Percentiles rank a stretch among this genome's conserved stretches.
Conservation (phyloP, 1,284 basidiomycete species). For the Heliocybe sulcata region DNA sequence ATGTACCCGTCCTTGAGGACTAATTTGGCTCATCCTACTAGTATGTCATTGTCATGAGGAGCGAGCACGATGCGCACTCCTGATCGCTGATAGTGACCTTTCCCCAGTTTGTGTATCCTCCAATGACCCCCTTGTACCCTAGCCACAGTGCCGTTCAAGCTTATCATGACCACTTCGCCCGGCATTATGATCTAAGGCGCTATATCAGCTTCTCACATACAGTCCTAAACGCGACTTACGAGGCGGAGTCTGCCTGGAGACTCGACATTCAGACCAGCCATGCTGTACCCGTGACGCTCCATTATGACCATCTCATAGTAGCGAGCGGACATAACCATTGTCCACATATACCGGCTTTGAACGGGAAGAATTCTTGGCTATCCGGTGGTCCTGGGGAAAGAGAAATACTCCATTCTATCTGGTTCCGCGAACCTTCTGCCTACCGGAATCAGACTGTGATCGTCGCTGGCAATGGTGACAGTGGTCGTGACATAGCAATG, state of each 20-base stretch:
- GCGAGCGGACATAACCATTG: slow-evolving; percentile 48
- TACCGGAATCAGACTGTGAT: slow-evolving; percentile 37
- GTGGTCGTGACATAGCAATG: slow-evolving; percentile 39
- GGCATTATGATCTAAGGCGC: slow-evolving; percentile 27
- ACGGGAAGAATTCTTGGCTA: slow-evolving; percentile 42
- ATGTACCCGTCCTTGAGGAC: slow-evolving; percentile 47
- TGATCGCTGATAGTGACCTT: slow-evolving; percentile 30
- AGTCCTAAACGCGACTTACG: slow-evolving; percentile 26
- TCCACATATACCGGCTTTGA: slow-evolving; percentile 37
- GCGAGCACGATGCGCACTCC: background rate
- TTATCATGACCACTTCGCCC: slow-evolving; percentile 38
- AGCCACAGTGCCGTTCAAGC: slow-evolving; percentile 35
- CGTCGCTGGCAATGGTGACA: slow-evolving; percentile 44
- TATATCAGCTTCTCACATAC: slow-evolving; percentile 37
- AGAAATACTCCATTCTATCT: slow-evolving; percentile 45
- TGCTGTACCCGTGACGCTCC: slow-evolving; percentile 14
- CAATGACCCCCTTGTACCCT: slow-evolving; percentile 41
- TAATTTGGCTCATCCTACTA: slow-evolving; percentile 43
- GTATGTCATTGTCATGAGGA: background rate
- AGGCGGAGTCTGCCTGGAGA: slow-evolving; percentile 16
- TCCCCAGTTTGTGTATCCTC: slow-evolving; percentile 43
- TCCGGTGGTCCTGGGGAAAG: slow-evolving; percentile 17
- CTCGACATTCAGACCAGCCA: slow-evolving; percentile 16
- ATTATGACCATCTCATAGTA: slow-evolving; percentile 43
- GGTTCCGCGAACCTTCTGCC: slow-evolving; percentile 38